Base-by-base conservation (phyloP, 1,284 basidiomycete species). In the Cryptococcus wingfieldii region DNA sequence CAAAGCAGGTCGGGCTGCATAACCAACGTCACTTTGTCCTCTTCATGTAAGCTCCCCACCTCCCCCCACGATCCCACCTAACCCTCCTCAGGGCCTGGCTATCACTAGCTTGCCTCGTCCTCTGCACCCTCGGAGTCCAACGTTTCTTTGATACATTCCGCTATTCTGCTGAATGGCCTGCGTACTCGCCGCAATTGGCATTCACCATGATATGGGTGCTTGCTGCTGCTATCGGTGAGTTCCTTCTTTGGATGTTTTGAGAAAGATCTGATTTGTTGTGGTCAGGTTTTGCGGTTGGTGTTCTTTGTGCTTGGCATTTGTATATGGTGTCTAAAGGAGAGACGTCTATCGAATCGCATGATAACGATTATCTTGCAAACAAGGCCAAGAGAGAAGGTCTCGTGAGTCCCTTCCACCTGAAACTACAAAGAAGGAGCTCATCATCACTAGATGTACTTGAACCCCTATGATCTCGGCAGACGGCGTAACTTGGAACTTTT, bases 11-110 rank as follows among this genome's bases (percentile, higher is more conserved):
- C 25, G 95, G 96, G 2, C 74, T 98, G 7, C 82, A 95, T 71
- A 98, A 98, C 70, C 94, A 98, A 74, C 84, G 95, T 0, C 91
- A 98, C 77, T 98, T 98, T 68, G 83, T 96, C 37, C 80, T 98
- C 38, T 98, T 98, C 82, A 87, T 98, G 90, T 89, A 58, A 52
- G 84, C 77, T 25, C 14, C 13, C 2, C 37, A 38, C 16, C 13
- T 25, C 8, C 14, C 2, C 19, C 12, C 8, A 42, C 19, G 3
- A 42, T 14, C 18, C 37, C 28, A 8, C 41, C 34, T 50, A 23
- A 55, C 54, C 45, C 55, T 58, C 27, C 41, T 7, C 55, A 90
- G 89, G 83, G 79, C 80, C n/a, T 92, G 90, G 74, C 82, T 92
- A 25, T 79, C 82, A 25, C 53, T 88, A 2, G 79, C 83, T 0